Evolutionary conservation across 768 basidiomycete genomes (phyloP), one percentile per base, ranked within the genome.

Genomic region (Mycena vulgaris): DNA sequence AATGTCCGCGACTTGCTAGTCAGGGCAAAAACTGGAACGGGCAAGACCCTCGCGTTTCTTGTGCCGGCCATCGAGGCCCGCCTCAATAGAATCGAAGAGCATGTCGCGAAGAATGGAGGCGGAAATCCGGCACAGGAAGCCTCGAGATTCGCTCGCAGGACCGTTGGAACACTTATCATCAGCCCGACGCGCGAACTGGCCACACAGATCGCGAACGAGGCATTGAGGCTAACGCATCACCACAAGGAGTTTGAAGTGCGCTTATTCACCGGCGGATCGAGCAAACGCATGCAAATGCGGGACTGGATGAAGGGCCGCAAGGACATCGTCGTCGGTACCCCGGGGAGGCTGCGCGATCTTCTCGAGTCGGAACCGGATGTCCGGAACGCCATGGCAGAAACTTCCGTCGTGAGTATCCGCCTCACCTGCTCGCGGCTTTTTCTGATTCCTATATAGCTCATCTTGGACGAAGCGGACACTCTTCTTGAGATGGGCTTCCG

Each of bases 401-500:
- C 92, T 2, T 85, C 90, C 74, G 83, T 90, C 73, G 93, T 93
- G 73, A 49, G 91, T 83, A 14, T 60, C 28, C 39, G 53, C 53
- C 48, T 21, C 30, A 33, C 23, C 39, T 65, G 40, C 25, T 39
- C 69, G 40, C 51, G 27, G 28, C n/a, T 63, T 69, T 33, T 73
- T 66, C n/a, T 65, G 47, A 60, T 25, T 4, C 33, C 35, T 23
- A 16, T 70, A 59, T 71, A 95, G 94, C 87, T 99, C 60, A 87
- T 99, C 68, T 84, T 99, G 66, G 98, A 99, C 76, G 95, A 98
- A 78, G 95, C 95, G 14, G 96, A 99, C 76, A 94, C 93, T 0
- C 85, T 97, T 16, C 85, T 98, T 14, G 95, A 96, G 65, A 93
- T 96, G 92, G 96, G 96, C 73, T 98, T 97, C 88, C 88, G 93